Conservation (phyloP, 331 rosid species). For the Spiraea crenata region DNA sequence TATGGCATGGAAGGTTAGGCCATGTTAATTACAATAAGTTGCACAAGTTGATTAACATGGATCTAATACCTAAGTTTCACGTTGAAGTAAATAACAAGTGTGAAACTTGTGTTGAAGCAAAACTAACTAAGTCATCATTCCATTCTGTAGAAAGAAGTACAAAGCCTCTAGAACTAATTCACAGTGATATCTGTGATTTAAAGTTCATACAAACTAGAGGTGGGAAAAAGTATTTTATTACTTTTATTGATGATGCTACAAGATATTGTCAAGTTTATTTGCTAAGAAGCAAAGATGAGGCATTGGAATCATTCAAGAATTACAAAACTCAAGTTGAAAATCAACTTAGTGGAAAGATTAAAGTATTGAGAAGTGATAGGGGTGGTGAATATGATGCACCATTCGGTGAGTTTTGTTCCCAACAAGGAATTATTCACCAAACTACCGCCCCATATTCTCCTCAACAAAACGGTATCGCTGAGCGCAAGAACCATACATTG, state of each 20-base stretch:
- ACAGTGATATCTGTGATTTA: neutral
- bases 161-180: neutral
- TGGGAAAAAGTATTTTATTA: neutral
- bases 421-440: slow-evolving; percentile 1
- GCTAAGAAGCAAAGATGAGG: neutral
- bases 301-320: neutral
- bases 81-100: neutral
- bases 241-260: neutral
- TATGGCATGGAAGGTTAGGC: neutral
- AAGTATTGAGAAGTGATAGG: neutral
- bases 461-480: neutral
- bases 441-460: neutral
- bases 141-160: neutral
- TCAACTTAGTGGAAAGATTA: slow-evolving; percentile 12
- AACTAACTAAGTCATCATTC: neutral
- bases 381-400: slow-evolving; percentile 8
- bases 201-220: neutral
- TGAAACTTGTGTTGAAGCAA: neutral
- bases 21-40: neutral
- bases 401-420: neutral
- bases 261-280: neutral
- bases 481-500: neutral
- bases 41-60: neutral
- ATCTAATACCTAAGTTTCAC: neutral
- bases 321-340: slow-evolving; percentile 13